Percentiles rank a stretch among this genome's conserved stretches.
Conservation (phyloP, 2,329 filamentous ascomycete species). For the Lasiodiplodia gonubiensis region DNA sequence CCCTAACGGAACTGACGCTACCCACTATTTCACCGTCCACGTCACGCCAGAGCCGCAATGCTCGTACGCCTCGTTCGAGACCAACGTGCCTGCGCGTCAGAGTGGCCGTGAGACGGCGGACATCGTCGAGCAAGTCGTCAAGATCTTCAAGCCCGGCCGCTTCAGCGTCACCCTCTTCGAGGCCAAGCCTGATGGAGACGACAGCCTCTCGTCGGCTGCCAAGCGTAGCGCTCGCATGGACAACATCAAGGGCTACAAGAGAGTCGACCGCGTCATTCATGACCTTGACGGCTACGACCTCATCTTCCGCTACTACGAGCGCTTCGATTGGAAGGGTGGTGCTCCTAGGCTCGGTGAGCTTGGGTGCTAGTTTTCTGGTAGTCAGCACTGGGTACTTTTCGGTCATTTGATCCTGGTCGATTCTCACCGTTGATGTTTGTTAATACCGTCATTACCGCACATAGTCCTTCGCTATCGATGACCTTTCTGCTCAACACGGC, state of each 20-base stretch:
- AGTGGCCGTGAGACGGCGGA: slow-evolving; percentile 87
- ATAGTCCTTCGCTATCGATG: not conserved
- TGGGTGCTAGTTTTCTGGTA: slow-evolving; percentile 18
- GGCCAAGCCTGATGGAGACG: slow-evolving; percentile 66
- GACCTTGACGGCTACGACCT: slow-evolving; percentile 97
- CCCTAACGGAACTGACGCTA: slow-evolving; percentile 47
- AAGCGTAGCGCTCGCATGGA: slow-evolving; percentile 67
- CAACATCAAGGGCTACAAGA: slow-evolving; percentile 80
- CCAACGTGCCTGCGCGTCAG: slow-evolving; percentile 90
- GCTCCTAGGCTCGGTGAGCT: slow-evolving; percentile 66
- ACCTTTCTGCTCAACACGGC: not conserved
- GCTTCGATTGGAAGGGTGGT: slow-evolving; percentile 77
- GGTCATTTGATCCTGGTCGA: not conserved
- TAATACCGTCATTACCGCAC: not conserved
- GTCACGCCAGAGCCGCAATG: slow-evolving; percentile 97
- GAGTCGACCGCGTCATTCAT: slow-evolving; percentile 93
- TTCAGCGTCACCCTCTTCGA: slow-evolving; percentile 98
- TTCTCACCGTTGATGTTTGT: not conserved
- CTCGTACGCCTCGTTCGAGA: slow-evolving; percentile 98
- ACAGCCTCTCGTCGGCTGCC: slow-evolving; percentile 48
- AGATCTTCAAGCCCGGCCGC: slow-evolving; percentile 95
- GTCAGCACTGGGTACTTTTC: too few species aligned
- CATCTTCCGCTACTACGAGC: slow-evolving; percentile 95
- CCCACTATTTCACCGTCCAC: slow-evolving; percentile 96
- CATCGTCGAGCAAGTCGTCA: slow-evolving; percentile 90